Conservation (phyloP, 129 eudicot species). For the Centaurea solstitialis region DNA sequence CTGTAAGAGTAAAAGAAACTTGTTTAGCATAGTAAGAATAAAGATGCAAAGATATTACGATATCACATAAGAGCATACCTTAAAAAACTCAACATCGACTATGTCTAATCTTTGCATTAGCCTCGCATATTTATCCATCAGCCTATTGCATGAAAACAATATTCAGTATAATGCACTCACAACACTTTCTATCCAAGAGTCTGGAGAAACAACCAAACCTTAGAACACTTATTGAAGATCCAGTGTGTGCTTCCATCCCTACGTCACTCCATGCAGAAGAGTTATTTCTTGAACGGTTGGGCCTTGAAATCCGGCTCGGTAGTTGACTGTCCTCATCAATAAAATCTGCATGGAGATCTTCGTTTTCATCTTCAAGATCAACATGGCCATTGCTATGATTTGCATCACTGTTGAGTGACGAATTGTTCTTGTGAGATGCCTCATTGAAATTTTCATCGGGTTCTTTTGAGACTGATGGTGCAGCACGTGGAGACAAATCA, state of each 20-base stretch:
- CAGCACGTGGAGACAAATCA: slow-evolving; percentile 39
- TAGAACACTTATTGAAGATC: slow-evolving; percentile 81
- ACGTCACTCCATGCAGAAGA: slow-evolving; percentile 56
- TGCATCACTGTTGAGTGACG: slow-evolving; percentile 25
- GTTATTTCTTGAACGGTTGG: slow-evolving; percentile 45
- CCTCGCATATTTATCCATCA: slow-evolving; percentile 95
- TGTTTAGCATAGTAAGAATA: slow-evolving; percentile 1
- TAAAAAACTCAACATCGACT: slow-evolving; percentile 69
- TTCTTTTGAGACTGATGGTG: slow-evolving; percentile 39
- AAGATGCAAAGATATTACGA: neutral
- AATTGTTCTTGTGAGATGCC: slow-evolving; percentile 21
- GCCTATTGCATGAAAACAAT: slow-evolving; percentile 40
- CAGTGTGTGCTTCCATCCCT: slow-evolving; percentile 80
- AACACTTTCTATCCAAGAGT: slow-evolving; percentile 21
- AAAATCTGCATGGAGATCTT: slow-evolving; percentile 98
- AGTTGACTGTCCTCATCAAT: slow-evolving; percentile 99
- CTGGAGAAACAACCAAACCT: slow-evolving; percentile 46
- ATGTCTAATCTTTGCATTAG: slow-evolving; percentile 91
- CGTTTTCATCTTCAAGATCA: slow-evolving; percentile 85
- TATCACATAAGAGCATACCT: slow-evolving; percentile 49
- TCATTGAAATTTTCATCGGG: slow-evolving; percentile 33
- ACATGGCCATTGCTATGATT: slow-evolving; percentile 53
- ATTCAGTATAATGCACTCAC: slow-evolving; percentile 31
- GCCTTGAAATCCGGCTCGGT: slow-evolving; percentile 77
- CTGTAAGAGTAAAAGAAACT: slow-evolving; percentile 38